Evolutionary conservation across 1,139 yeast species (phyloP).

Genomic region (Blastobotrys ciferrii): DNA sequence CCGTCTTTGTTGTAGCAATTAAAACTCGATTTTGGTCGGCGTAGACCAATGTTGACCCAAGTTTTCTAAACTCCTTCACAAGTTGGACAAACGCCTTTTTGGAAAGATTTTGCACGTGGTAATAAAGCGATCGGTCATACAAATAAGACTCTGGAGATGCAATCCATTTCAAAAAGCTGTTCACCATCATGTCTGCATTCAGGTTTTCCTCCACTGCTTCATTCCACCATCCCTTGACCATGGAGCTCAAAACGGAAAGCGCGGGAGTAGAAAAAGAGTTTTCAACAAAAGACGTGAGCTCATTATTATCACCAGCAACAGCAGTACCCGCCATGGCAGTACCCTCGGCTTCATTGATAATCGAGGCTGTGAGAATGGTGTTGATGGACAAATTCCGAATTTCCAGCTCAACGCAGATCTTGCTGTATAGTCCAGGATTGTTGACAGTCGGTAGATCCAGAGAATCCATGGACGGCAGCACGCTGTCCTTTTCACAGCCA

Average conservation of each 20-base stretch:
- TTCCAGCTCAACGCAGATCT: constrained; percentile 76
- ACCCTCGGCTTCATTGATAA: constrained; percentile 89
- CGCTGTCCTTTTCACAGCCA: constrained; percentile 66
- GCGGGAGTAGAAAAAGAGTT: constrained; percentile 79
- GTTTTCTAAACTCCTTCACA: constrained; percentile 71
- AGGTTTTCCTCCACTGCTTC: constrained; percentile 67
- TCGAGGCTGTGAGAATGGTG: constrained; percentile 78
- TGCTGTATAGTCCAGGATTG: constrained; percentile 75
- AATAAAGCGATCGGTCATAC: constrained; percentile 76
- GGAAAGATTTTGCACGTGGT: constrained; percentile 84
- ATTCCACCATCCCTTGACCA: constrained; percentile 95
- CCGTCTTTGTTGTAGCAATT: constrained; percentile 68
- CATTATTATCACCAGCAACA: constrained; percentile 28
- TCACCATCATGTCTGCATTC: constrained; percentile 84
- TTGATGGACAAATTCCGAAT: constrained; percentile 79
- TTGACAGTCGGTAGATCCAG: constrained; percentile 72
- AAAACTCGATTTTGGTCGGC: constrained; percentile 78
- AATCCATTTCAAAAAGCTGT: constrained; percentile 84
- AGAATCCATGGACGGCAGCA: constrained; percentile 51
- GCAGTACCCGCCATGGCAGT: constrained; percentile 56
- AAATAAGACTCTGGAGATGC: constrained; percentile 69
- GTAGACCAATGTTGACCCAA: constrained; percentile 76
- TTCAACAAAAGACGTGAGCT: constrained; percentile 40
- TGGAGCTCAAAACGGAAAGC: constrained; percentile 60
- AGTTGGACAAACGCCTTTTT: constrained; percentile 81